Base-by-base conservation (phyloP, 768 basidiomycete genomes). In the Baorangia bicolor region DNA sequence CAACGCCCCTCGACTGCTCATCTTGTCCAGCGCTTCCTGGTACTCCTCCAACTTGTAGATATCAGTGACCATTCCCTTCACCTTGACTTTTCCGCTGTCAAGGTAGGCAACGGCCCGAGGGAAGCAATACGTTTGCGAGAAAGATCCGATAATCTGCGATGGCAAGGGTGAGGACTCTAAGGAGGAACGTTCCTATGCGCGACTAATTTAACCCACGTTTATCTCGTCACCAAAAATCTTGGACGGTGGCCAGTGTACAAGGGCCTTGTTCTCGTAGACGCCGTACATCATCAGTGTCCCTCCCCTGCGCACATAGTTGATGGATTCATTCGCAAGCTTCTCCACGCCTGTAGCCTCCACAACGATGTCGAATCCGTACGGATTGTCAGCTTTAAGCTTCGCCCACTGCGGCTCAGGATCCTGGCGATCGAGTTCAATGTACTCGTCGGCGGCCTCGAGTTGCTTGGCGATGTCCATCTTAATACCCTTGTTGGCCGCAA, bases 321-420 rank as follows among this genome's bases (percentile, higher is more conserved):
- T 94, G 56, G 90, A 78, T 30, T 92, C 87, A 64, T 93, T 87
- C n/a, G 90, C 92, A 39, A 96, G 72, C 64, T 85, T 86, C 73
- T 94, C 92, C 30, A 89, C 87, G 31, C 94, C 94, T 0, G 88
- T 89, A 42, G 87, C 87, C 67, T 90, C 88, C 42, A 77, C 81
- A 18, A 92, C 92, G n/a, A 92, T 84, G 68, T 94, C 92, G 67
- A 94, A 94, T 3, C 94, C 93, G 66, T 92, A 87, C 5, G 90
- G 92, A 60, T 94, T 85, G 57, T 88, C 86, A 54, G 85, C 73
- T 75, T 87, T 92, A 56, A 95, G 74, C 69, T 89, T 77, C 56
- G 81, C 79, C 92, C 92, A 95, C 66, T 94, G 92, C 0, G 81
- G 73, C 12, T 80, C 84, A 9, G 92, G 88, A 62, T 87, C 77